Conservation (phyloP, 2,329 filamentous ascomycete species). For the Cladosporium oxysporum region DNA sequence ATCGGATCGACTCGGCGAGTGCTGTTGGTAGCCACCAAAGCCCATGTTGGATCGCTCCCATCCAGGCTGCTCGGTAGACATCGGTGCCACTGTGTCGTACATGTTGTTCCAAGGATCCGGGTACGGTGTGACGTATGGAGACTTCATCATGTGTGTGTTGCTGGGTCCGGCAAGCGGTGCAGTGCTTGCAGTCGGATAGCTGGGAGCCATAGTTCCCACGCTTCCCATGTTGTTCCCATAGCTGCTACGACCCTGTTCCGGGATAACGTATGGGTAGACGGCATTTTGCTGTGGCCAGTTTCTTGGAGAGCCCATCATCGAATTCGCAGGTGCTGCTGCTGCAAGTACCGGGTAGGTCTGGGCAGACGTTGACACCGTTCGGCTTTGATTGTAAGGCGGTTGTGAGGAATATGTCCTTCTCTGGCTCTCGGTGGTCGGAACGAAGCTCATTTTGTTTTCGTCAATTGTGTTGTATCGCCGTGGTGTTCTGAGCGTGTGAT, state of each 20-base stretch:
- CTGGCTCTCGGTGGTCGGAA: not conserved
- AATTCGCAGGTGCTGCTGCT: not conserved
- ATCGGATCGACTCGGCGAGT: constrained; percentile 13
- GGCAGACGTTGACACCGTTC: not conserved
- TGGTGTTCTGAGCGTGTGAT: not conserved
- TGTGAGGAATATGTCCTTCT: constrained; percentile 3
- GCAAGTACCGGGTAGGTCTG: not conserved
- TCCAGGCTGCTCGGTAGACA: not conserved
- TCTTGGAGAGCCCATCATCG: not conserved
- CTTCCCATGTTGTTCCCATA: not conserved
- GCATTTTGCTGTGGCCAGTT: constrained; percentile 4
- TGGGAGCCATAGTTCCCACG: not conserved
- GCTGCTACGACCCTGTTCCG: not conserved
- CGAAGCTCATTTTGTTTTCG: constrained; percentile 6
- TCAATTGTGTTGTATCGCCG: not conserved
- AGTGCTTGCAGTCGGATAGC: not conserved
- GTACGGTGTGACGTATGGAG: constrained; percentile 7
- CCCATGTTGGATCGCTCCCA: not conserved
- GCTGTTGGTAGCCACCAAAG: constrained; percentile 11
- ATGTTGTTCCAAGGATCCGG: not conserved
- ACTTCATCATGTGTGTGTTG: not conserved
- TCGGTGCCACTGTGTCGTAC: not conserved
- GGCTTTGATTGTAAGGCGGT: not conserved
- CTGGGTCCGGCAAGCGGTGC: not conserved
- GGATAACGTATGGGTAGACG: not conserved